phyloP scores from a whole-genome alignment of 2,329 filamentous ascomycete genomes.

The Aureobasidium vineae region DNA sequence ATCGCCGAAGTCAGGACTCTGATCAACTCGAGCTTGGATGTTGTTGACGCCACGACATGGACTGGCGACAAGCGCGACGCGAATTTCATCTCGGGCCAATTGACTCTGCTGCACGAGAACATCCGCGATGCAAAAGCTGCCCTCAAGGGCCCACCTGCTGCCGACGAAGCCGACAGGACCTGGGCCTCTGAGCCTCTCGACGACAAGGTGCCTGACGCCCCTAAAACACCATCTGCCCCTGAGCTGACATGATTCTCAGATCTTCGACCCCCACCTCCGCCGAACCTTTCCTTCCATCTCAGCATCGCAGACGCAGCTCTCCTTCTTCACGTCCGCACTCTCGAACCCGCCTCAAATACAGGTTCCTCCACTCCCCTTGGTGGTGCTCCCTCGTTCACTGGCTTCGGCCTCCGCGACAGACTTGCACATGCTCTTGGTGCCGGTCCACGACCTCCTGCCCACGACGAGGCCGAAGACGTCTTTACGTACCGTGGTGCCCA shows the following conservation, averaged over 20 bases:
- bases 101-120: slow-evolving; percentile 59
- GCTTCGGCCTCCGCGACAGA: slow-evolving; percentile 59
- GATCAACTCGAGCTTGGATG: slow-evolving; percentile 78
- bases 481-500: slow-evolving; percentile 70
- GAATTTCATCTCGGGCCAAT: slow-evolving; percentile 58
- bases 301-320: slow-evolving; percentile 56
- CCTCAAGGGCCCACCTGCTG: slow-evolving; percentile 51
- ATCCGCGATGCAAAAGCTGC: slow-evolving; percentile 60
- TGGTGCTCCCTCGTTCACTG: slow-evolving; percentile 45
- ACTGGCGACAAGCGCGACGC: slow-evolving; percentile 64
- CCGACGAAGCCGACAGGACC: slow-evolving; percentile 49
- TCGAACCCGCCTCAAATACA: slow-evolving; percentile 53
- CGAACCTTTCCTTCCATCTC: slow-evolving; percentile 67
- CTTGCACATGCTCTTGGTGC: slow-evolving; percentile 42
- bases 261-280: slow-evolving; percentile 61
- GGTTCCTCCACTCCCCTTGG: slow-evolving; percentile 38
- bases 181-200: slow-evolving; percentile 58
- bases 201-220: slow-evolving; percentile 50
- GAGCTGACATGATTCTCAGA: not conserved
- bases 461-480: slow-evolving; percentile 69
- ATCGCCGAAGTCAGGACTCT: slow-evolving; percentile 70
- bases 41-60: slow-evolving; percentile 73
- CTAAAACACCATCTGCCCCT: too few species aligned
- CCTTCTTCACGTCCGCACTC: slow-evolving; percentile 63
- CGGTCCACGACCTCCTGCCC: slow-evolving; percentile 39